Percentiles rank a stretch among this genome's conserved stretches.
These are phyloP conservation scores for Russula griseocarnosa DNA, from an alignment of 768 basidiomycete genomes.

Conservation along the genomic window DNA sequence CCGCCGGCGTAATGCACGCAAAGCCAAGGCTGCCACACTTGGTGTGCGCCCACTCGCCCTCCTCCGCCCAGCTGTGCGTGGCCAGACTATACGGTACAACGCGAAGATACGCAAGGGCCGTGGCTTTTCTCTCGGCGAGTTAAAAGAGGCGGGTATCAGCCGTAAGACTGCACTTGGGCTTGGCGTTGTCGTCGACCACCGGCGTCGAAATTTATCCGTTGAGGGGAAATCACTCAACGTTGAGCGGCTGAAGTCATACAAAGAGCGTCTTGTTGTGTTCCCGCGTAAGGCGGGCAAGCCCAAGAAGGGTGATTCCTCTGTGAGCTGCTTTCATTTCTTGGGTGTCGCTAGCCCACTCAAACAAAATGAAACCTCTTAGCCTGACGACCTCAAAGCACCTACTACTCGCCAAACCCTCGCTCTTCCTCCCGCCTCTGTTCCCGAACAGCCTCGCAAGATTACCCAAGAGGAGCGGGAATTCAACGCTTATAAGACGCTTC, in stretches of 20 bases:
- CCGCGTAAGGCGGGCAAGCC: constrained; percentile 92
- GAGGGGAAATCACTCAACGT: constrained; percentile 96
- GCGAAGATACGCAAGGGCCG: constrained; percentile 94
- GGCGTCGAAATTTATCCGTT: constrained; percentile 93
- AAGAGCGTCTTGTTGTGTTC: constrained; percentile 90
- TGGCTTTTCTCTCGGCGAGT: constrained; percentile 90
- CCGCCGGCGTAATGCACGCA: constrained; percentile 88
- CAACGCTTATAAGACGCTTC: constrained; percentile 85
- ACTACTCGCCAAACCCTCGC: constrained; percentile 66
- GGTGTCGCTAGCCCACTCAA: constrained; percentile 16
- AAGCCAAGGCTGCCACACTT: constrained; percentile 82
- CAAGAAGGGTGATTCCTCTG: constrained; percentile 92
- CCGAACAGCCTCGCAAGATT: constrained; percentile 90
- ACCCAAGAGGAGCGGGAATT: constrained; percentile 85
- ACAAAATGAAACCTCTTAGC: constrained; percentile 43
- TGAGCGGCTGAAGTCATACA: constrained; percentile 91
- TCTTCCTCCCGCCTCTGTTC: constrained; percentile 61
- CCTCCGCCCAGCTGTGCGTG: constrained; percentile 96
- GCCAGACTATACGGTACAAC: constrained; percentile 96
- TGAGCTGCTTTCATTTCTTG: constrained; percentile 40
- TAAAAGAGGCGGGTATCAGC: constrained; percentile 94
- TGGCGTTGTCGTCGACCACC: constrained; percentile 95
- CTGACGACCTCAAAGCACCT: constrained; percentile 73
- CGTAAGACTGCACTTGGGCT: constrained; percentile 89
- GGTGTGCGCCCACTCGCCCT: constrained; percentile 88